phyloP scores from a whole-genome alignment of 306 rosid genomes.

The Styphnolobium japonicum region DNA sequence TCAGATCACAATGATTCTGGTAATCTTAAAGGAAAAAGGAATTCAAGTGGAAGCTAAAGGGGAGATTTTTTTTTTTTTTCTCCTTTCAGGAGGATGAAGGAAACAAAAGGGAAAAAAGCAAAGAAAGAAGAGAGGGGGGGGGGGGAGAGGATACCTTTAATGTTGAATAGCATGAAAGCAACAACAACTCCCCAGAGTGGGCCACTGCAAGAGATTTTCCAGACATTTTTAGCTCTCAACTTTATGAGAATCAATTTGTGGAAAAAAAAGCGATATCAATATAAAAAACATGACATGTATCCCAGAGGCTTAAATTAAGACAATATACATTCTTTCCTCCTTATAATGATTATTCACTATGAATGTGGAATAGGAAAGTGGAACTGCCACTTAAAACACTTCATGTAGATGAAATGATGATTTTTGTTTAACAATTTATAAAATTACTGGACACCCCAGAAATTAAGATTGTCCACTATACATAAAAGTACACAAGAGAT shows the following conservation, averaged over 20 bases:
- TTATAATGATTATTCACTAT: neutral
- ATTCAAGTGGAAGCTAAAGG: neutral
- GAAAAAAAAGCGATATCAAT: neutral
- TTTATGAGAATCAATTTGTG: neutral
- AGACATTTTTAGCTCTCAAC: slow-evolving; percentile 14
- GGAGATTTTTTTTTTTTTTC: neutral
- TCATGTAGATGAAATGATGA: neutral
- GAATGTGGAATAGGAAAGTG: neutral
- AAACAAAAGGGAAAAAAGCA: too few relatives aligned
- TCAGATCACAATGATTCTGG: neutral
- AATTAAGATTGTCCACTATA: neutral
- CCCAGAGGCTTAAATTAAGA: neutral
- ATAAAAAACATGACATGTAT: neutral
- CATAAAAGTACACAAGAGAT: neutral
- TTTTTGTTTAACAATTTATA: neutral
- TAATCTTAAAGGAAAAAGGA: neutral
- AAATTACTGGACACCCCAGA: neutral
- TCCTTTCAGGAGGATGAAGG: too few relatives aligned
- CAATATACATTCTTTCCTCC: neutral
- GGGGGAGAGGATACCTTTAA: slow-evolving; percentile 45
- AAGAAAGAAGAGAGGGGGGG: too few relatives aligned
- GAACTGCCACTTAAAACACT: neutral
- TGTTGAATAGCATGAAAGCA: slow-evolving; percentile 69
- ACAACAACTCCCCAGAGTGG: slow-evolving; percentile 83
- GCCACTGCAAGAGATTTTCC: slow-evolving; percentile 47